phyloP scores from a whole-genome alignment of 108 stramenopile species.

The Heterococcus sp. region DNA sequence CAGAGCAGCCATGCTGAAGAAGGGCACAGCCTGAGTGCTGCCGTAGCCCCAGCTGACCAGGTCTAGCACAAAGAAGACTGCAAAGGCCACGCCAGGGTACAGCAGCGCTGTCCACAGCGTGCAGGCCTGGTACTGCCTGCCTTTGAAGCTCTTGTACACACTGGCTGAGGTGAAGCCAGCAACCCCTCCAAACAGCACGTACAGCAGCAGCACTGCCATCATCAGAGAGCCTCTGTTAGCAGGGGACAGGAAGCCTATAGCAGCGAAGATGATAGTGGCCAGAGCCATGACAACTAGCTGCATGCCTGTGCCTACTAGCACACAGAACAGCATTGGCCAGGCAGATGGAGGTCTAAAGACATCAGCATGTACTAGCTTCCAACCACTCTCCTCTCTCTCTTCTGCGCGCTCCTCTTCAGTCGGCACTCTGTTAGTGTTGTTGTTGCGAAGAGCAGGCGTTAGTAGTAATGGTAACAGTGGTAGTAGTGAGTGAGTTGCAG shows the following conservation, averaged over 20 bases:
- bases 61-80: conserved; percentile 80
- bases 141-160: conserved; percentile 94
- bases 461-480: too few relatives aligned
- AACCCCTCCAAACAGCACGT: conserved; percentile 85
- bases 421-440: conserved; percentile 79
- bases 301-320: conserved; percentile 87
- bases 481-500: too few relatives aligned
- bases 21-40: conserved; percentile 80
- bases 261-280: conserved; percentile 82
- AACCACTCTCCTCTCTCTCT: conserved; percentile 61
- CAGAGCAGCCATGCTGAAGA: conserved; percentile 79
- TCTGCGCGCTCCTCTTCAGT: conserved; percentile 92
- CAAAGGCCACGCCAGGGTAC: conserved; percentile 82
- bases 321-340: conserved; percentile 89
- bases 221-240: conserved; percentile 90
- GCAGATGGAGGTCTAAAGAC: conserved; percentile 95
- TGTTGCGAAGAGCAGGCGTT: too few relatives aligned
- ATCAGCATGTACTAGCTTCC: conserved; percentile 92
- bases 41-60: conserved; percentile 66
- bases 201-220: conserved; percentile 92
- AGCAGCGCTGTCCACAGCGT: conserved; percentile 79
- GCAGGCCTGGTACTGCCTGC: conserved; percentile 70
- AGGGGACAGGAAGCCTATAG: conserved; percentile 85
- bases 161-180: conserved; percentile 86
- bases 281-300: conserved; percentile 57